These are phyloP conservation scores for Cyamopsis tetragonoloba DNA, from an alignment of 306 rosid species.

Conservation along the genomic window DNA sequence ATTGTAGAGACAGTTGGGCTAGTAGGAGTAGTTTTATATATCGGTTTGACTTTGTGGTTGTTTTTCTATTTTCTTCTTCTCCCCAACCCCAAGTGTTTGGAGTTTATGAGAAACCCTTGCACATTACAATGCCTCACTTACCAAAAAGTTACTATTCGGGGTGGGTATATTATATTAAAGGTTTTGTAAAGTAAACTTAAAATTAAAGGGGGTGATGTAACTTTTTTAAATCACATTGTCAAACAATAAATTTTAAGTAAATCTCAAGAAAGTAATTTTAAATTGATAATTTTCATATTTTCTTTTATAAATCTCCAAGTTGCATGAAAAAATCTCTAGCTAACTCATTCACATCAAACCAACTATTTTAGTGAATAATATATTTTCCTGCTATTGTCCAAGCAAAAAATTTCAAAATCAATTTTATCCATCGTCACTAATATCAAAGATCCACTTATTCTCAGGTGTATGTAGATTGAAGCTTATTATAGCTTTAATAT, in stretches of 20 bases:
- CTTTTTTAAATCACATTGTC: not conserved
- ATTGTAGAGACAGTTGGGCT: slow-evolving; percentile 5
- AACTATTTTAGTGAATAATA: too few relatives aligned
- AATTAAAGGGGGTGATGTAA: not conserved
- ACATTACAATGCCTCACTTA: not conserved
- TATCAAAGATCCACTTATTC: too few relatives aligned
- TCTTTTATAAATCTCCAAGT: not conserved
- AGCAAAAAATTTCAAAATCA: too few relatives aligned
- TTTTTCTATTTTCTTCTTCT: not conserved
- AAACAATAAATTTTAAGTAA: not conserved
- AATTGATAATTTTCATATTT: not conserved
- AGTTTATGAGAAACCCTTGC: not conserved
- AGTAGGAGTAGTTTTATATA: slow-evolving; percentile 18
- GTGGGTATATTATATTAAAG: not conserved
- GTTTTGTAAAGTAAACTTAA: not conserved
- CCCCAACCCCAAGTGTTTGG: not conserved
- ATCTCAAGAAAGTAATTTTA: too few relatives aligned
- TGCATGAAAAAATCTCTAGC: not conserved
- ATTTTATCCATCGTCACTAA: too few relatives aligned
- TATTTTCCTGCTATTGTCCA: too few relatives aligned
- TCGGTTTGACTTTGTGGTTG: slow-evolving; percentile 26
- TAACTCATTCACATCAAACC: not conserved
- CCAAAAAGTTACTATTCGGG: too few relatives aligned
- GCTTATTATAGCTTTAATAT: not conserved
- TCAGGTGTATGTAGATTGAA: not conserved